Base-by-base conservation (phyloP, 768 basidiomycete species). In the Lactarius hatsudake region DNA sequence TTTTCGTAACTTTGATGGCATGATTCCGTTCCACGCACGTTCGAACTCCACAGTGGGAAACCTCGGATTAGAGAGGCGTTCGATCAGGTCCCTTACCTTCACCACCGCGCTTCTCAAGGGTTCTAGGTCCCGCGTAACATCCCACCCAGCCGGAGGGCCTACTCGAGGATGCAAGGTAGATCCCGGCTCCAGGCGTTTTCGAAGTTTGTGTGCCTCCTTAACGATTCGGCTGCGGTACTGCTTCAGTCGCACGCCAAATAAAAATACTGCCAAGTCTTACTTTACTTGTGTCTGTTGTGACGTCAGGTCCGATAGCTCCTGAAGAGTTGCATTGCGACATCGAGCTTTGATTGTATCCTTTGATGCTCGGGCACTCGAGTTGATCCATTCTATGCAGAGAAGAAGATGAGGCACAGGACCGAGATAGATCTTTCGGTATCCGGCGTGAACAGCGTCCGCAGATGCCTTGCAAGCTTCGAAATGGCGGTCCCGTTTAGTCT, bases 381-480 rank as follows among this genome's bases (percentile, higher is more conserved):
- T 13, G 34, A 64, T 45, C 62, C 66, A 67, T 32, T 67, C 62
- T n/a, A 67, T 5, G 36, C 66, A 63, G 58, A 67, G 53, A 43
- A 67, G 53, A 17, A 67, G 66, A 30, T 67, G 66, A 1, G 66
- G 66, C 32, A 67, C 18, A 13, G 66, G 62, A 7, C 66, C 66
- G 30, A 67, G 66, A 28, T 67, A 64, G 1, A 59, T 18, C 17
- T 55, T 64, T n/a, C 66, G 40, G 38, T 64, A 67, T 17, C 53
- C 38, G 13, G 40, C 42, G 36, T 63, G 62, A 17, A 67, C 58
- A 6, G 2, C 23, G 10, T 23, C 26, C 51, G 20, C 62, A 17
- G 62, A 59, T 38, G 23, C 61, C 42, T 60, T 67, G 66, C 62
- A 67, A 5, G 15, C 23, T 26, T 36, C 42, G 62, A 60, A 63